Conservation (phyloP, 2,329 filamentous ascomycete genomes). For the Fusarium burgessii region DNA sequence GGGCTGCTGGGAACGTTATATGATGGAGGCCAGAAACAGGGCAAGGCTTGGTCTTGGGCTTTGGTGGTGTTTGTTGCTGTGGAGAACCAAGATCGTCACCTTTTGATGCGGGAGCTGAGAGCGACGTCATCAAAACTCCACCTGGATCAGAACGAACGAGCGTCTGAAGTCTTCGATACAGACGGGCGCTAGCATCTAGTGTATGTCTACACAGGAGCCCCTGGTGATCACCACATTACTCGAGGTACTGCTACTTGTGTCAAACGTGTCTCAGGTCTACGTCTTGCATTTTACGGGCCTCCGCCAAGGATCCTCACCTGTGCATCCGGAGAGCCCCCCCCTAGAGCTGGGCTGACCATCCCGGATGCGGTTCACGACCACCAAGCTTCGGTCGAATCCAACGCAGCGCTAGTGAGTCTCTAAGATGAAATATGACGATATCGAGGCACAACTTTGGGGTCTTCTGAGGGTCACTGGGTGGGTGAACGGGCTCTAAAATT, state of each 20-base stretch:
- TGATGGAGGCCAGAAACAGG: conserved; percentile 41
- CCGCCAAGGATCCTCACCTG: conserved; percentile 33
- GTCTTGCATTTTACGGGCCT: conserved; percentile 25
- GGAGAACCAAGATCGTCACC: conserved; percentile 49
- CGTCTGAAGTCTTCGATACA: conserved; percentile 22
- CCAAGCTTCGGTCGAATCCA: conserved; percentile 38
- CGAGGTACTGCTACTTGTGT: conserved; percentile 27
- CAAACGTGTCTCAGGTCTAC: conserved; percentile 37
- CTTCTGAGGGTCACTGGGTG: conserved; percentile 19
- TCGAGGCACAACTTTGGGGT: conserved; percentile 34
- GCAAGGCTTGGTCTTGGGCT: conserved; percentile 25
- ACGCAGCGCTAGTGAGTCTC: conserved; percentile 38
- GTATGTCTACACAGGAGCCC: conserved; percentile 23
- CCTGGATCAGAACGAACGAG: conserved; percentile 34
- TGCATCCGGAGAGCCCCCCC: conserved; percentile 31
- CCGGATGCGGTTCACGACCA: conserved; percentile 45
- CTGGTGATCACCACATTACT: conserved; percentile 16
- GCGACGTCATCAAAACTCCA: conserved; percentile 47
- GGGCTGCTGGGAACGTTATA: conserved; percentile 47
- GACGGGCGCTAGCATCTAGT: conserved; percentile 25
- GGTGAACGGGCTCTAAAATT: conserved; percentile 15
- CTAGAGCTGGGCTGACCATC: conserved; percentile 36
- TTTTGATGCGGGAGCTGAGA: conserved; percentile 37
- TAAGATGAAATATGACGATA: conserved; percentile 46
- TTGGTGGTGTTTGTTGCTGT: conserved; percentile 46